Base-by-base conservation (phyloP, 1,139 yeast species). In the Candida dubliniensis region DNA sequence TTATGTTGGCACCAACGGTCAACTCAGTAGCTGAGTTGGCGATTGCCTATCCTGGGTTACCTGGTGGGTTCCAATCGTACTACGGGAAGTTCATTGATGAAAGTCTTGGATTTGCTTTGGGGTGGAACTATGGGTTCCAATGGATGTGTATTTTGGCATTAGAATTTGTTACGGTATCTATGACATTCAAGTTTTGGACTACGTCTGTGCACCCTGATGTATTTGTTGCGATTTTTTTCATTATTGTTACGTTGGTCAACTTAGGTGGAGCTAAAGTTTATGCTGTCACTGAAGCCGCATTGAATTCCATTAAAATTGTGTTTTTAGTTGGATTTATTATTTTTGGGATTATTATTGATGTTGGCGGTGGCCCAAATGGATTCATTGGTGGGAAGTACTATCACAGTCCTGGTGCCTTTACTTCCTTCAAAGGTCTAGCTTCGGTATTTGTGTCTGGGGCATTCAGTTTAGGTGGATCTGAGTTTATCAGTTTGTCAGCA, bases 61-160 rank as follows among this genome's bases (percentile, higher is more conserved):
- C 70, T 13, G 74, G 74, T 36, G 71, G 73, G 1, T 69, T 69
- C 46, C 68, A 66, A 43, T 67, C 72, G 8, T 69, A 64, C 52
- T 67, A 64, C 52, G 65, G 69, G n/a, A 55, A 67, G 36, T 69
- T 69, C 45, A 54, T 69, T 34, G 71, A 67, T 51, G 63, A 69
- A 10, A 64, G 70, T 23, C 63, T 68, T 60, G 73, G 70, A 40
- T 69, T 69, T 51, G 68, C 73, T 31, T 63, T 69, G 62, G 72
- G 72, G 8, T 68, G 73, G 72, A 67, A 65, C 51, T 69, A 69
- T 54, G 72, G 70, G 31, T 51, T 69, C 46, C 71, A 67, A 52
- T 69, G 74, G 72, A 54, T 67, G 42, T 66, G 68, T 31, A 65
- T 69, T 14, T 56, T 69, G 38, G 71, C 73, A 1, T 60, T 69